Base-by-base conservation (phyloP, 2,329 filamentous ascomycete species). In the Fulvia fulva region DNA sequence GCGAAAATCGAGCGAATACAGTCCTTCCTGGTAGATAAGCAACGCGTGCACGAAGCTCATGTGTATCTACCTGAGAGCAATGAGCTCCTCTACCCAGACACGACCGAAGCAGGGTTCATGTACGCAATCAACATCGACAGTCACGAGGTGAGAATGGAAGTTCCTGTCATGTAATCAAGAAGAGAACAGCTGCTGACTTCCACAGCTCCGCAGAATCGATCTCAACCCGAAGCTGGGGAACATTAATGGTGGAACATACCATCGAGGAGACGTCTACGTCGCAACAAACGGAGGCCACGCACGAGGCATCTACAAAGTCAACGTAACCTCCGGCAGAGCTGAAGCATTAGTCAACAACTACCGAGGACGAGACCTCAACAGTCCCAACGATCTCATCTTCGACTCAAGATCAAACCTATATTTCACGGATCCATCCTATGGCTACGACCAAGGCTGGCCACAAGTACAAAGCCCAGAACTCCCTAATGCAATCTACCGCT, bases 361-460 rank as follows among this genome's bases (percentile, higher is more conserved):
- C 67, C 82, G 82, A 37, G 84, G 84, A 7, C 78, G 83, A 77
- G 70, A 83, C 49, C 84, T 86, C 70, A 84, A 80, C 68, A 85
- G 83, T 0, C 71, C 85, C 3, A 86, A 86, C 61, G 84, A 87
- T 59, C 74, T 82, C 0, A 75, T 77, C 1, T 70, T 84, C 62
- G 82, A 22, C 68, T 81, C 9, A 65, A 83, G 79, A 55, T 56
- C 54, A 4, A 62, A 66, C 12, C 57, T 70, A 50, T 67, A 65
- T 56, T 68, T 71, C 58, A 71, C 69, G 1, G 69, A 71, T 46
- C 68, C 68, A 0, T 56, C 58, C 21, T 70, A 70, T 25, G 69
- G 68, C 37, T 63, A 55, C 26, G 73, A 81, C 26, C 82, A 85
- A 61, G 34, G 30, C 16, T 67, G 65, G 75, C 81, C 47, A 83